Base-by-base conservation (phyloP, 2,329 filamentous ascomycete genomes). In the Sarocladiaceae sp. region DNA sequence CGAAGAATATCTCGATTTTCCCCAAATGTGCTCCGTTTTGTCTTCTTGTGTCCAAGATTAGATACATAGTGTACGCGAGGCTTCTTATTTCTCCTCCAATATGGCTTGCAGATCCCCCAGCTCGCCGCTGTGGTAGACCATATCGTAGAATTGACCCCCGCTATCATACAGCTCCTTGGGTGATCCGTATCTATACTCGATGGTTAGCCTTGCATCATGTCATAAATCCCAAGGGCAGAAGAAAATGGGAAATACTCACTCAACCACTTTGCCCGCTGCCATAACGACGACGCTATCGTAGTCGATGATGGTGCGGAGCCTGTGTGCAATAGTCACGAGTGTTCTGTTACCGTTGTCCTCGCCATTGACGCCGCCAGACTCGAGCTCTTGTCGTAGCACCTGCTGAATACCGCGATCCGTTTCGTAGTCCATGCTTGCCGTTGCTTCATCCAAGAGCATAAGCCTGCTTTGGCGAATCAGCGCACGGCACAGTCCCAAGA, bases 241-340 rank as follows among this genome's bases (percentile, higher is more conserved):
- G 17, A 52, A 48, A 23, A 48, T 2, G n/a, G 8, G 12, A n/a
- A 17, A 4, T 31, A 61, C 70, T 63, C 69, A 76, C 74, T 83
- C 79, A 10, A 79, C 57, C 6, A 83, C 76, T 26, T 66, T 66
- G 1, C 80, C 80, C 0, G 70, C 73, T 7, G 72, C 73, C 75
- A 84, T 76, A 15, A 84, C 79, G 3, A 83, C 71, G 1, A 84
- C 72, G 26, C 70, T 71, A 58, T 84, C 79, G 56, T 81, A 83
- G 62, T 83, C 79, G 53, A 81, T 75, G 50, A 84, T 81, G 0
- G 80, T 83, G 37, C 75, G 68, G 46, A 83, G 64, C 4, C 79
- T 72, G 62, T 83, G 80, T 6, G 78, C 79, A 55, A 83, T 80
- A 2, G 79, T 80, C 18, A 83, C 73, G 3, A 83, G 67, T 10